Evolutionary conservation across 1,139 yeast genomes (phyloP), one percentile per base, ranked within the genome.

Genomic region (Arxiozyma bovina): DNA sequence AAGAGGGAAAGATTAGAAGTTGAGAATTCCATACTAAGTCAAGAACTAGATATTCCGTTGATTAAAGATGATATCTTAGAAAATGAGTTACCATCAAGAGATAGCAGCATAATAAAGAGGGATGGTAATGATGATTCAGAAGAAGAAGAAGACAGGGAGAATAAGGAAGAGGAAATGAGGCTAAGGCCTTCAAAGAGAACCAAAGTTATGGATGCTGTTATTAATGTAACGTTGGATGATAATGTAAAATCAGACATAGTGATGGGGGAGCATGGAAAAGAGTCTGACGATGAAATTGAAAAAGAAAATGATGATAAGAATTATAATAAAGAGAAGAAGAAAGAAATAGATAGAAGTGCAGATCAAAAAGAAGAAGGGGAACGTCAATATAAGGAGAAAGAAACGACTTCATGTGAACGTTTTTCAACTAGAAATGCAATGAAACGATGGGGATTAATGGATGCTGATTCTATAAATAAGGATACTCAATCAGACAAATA

Each of bases 251-350:
- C 43, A 38, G 57, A 54, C 21, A 52, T 50, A 21, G 48, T 45
- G n/a, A 53, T 51, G 2, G 45, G 18, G 23, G 43, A 21, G 25
- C 42, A 18, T 34, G 4, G 11, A 20, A 20, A 48, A 15, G 48
- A 45, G 27, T 9, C 42, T 20, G 56, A 54, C 23, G 52, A 50
- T 21, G 48, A 47, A 21, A 53, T 52, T 17, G 42, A 25, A 25
- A 27, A 21, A 40, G 47, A 23, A 12, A 50, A 34, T 27, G 44
- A 47, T 30, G 34, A 20, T 27, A 15, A 38, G 21, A 18, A 22
- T 25, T 30, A 54, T 3, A 38, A 48, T 17, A 51, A 46, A 1
- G 30, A 41, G 47, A n/a, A n/a, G n/a, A n/a, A n/a, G n/a, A n/a
- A n/a, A n/a, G 17, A 9, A 42, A 42, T 42, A 22, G 22, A 20